Evolutionary conservation across 495 filamentous ascomycete species (phyloP).

Genomic region (Thozetella sp.): DNA sequence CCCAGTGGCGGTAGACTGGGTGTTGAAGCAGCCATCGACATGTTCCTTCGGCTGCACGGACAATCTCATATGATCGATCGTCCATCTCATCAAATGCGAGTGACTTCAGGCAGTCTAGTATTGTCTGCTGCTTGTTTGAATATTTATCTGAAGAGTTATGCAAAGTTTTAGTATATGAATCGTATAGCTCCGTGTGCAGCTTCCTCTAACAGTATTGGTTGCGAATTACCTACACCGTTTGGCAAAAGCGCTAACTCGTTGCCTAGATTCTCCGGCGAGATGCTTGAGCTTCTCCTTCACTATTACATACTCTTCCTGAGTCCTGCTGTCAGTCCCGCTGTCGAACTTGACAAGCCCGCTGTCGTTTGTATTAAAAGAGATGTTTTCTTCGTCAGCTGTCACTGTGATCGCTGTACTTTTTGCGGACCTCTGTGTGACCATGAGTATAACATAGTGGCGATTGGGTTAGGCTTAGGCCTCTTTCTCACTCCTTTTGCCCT

Average conservation of each 20-base stretch:
- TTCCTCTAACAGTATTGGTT: not conserved
- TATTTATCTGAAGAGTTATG: not conserved
- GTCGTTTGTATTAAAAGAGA: not conserved
- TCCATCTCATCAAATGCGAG: not conserved
- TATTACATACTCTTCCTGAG: not conserved
- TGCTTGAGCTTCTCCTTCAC: not conserved
- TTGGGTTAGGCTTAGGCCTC: no score
- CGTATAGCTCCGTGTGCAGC: not conserved
- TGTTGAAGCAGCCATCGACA: not conserved
- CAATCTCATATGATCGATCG: not conserved
- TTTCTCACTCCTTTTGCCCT: no score
- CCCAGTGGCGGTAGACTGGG: not conserved
- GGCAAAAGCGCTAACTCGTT: not conserved
- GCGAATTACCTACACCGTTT: not conserved
- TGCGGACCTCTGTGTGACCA: not conserved
- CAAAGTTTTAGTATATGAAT: no score
- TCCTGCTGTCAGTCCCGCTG: no score
- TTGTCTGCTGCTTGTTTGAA: not conserved
- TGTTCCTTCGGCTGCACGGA: not conserved
- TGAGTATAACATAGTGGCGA: no score
- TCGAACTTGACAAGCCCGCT: not conserved
- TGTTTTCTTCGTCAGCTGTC: not conserved
- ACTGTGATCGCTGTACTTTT: not conserved
- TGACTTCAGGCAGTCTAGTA: not conserved
- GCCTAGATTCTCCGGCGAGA: not conserved